Percentiles rank a stretch among this genome's conserved stretches.
These are phyloP conservation scores for Acacia crassicarpa DNA, from an alignment of 306 rosid species.

Conservation along the genomic window DNA sequence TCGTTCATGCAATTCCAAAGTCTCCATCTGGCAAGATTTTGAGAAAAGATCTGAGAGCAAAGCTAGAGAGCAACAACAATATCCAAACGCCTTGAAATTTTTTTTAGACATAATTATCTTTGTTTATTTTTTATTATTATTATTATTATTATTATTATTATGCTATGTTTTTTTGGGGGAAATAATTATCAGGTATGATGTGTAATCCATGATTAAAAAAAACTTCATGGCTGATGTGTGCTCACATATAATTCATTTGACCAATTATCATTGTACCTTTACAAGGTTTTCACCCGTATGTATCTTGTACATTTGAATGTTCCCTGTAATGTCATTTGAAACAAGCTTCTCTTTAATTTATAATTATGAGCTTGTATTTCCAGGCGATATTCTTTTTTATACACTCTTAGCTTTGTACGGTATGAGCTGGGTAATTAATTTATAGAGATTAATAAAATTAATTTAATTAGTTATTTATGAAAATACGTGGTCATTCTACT, in stretches of 20 bases:
- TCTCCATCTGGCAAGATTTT: slow-evolving; percentile 85
- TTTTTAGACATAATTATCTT: slow-evolving; percentile 1
- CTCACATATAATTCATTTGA: not conserved
- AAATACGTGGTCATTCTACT: too few relatives aligned
- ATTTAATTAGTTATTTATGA: too few relatives aligned
- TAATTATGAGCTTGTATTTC: not conserved
- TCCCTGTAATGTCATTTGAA: not conserved
- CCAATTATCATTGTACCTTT: not conserved
- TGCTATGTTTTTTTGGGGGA: not conserved
- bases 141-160: slow-evolving; percentile 5
- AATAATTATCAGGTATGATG: not conserved
- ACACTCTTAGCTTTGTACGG: not conserved
- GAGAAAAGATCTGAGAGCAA: slow-evolving; percentile 82
- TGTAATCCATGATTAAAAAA: not conserved
- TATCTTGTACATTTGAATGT: not conserved
- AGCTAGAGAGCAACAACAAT: slow-evolving; percentile 43
- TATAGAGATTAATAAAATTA: too few relatives aligned
- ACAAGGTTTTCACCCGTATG: not conserved
- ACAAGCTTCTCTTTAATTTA: not conserved
- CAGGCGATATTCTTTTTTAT: not conserved
- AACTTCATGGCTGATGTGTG: not conserved
- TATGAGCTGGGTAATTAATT: too few relatives aligned
- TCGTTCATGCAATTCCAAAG: slow-evolving; percentile 79
- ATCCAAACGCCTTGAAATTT: slow-evolving; percentile 12
- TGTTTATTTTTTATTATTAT: slow-evolving; percentile 22